Base-by-base conservation (phyloP, 805 yeast genomes). In the Monosporozyma solicola region DNA sequence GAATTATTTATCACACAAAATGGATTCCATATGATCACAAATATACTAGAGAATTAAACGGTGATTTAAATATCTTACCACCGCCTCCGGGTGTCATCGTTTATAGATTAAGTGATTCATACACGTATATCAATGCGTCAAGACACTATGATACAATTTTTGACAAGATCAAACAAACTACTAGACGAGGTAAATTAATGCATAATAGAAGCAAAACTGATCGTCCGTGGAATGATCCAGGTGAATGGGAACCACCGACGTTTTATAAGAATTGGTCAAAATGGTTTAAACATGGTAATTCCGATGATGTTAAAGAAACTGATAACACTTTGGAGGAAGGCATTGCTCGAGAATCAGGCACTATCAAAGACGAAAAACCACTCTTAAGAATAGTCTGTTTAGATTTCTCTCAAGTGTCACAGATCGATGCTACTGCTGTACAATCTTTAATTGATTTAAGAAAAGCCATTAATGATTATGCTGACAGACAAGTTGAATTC, bases 61-160 rank as follows among this genome's bases (percentile, higher is more conserved):
- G 77, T 4, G 78, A 76, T 15, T 68, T 90, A 16, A 64, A 73
- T 0, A 79, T 91, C 6, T 67, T 67, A 15, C 86, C 90, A 1
- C 96, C 97, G 15, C 97, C 97, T 31, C 88, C 92, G 1, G 97
- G 97, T 35, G 90, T 91, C 16, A 61, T 90, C 54, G 95, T 91
- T 2, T 91, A 84, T 73, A 80, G 94, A 61, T 85, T 94, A 43
- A 72, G 83, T 20, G 97, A 91, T 62, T 74, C 90, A 15, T 85
- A 87, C 70, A 80, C 88, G 0, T 91, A 89, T 71, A 82, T 95
- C 41, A 91, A 91, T 65, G 77, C 85, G 47, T 82, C 96, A 0
- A 72, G 78, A 56, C 95, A 86, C 66, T 74, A 80, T 46, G 96
- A 90, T 60, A 65, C 69, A 27, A 76, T 91, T 16, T 72, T 82